Evolutionary conservation across 768 basidiomycete genomes (phyloP).

Genomic region (Cystofilobasidium macerans): DNA sequence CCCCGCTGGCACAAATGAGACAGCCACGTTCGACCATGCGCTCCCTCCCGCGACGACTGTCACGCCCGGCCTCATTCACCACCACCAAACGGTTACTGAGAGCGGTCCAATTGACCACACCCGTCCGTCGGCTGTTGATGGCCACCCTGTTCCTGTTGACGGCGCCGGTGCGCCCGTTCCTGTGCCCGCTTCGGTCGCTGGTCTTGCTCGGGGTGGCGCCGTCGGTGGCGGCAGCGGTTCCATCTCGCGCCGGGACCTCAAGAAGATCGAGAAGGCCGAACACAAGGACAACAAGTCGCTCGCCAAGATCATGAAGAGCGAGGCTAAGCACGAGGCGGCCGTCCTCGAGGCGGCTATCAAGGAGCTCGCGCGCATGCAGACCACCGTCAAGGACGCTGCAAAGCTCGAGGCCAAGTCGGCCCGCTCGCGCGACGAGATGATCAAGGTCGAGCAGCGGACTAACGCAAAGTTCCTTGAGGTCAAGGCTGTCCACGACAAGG

Average conservation of each 20-base stretch:
- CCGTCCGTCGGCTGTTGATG: too few relatives aligned
- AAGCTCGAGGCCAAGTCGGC: constrained; percentile 3
- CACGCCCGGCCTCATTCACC: neutral
- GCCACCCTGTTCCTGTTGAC: too few relatives aligned
- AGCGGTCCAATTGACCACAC: too few relatives aligned
- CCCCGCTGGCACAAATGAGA: neutral
- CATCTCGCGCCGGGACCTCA: neutral
- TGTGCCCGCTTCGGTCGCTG: neutral
- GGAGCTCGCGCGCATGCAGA: neutral
- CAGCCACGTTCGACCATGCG: constrained; percentile 1
- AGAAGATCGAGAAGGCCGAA: constrained; percentile 5
- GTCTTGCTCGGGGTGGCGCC: neutral
- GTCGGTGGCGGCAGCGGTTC: neutral
- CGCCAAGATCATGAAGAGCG: constrained; percentile 6
- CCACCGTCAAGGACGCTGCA: constrained; percentile 3
- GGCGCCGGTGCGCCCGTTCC: too few relatives aligned
- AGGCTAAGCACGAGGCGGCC: constrained; percentile 7
- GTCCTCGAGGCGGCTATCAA: constrained; percentile 4
- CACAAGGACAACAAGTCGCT: neutral
- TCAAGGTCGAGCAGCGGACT: constrained; percentile 13
- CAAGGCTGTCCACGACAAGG: constrained; percentile 45
- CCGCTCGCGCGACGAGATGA: neutral
- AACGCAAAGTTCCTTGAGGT: constrained; percentile 54
- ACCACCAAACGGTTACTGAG: neutral
- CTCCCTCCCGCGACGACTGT: neutral